Evolutionary conservation across 371 early-diverging fungal species (phyloP), one percentile per base, ranked within the genome.

Genomic region (Capillidium rhysosporum): DNA sequence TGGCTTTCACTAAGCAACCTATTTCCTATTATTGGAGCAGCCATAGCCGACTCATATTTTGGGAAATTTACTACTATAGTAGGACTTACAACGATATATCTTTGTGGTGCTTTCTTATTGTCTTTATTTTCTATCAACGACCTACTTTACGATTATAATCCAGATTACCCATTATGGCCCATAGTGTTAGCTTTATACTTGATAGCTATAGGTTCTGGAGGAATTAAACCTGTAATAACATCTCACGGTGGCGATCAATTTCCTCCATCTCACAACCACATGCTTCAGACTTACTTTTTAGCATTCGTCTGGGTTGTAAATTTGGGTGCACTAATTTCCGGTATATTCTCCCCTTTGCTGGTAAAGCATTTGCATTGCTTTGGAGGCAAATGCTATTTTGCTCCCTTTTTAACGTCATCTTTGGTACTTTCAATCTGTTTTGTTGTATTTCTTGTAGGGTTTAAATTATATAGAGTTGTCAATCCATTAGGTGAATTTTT

Each of bases 61-160:
- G 80, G 77, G 60, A 78, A 78, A 65, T 81, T 68, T 69, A 56
- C 56, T 62, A 82, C 82, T 47, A 82, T 82, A 44, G 64, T 78
- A 40, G 49, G 31, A 4, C 20, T 56, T 21, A 47, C 56, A 2
- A 14, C 40, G 7, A 25, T 56, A 18, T 56, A 56, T 40, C 39
- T 56, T 18, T 18, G 46, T 29, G 56, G 56, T 10, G 39, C 18
- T 7, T 14, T 38, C 10, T 28, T 48, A 18, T 23, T 48, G 9
- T 24, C 48, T 20, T 25, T 56, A 20, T 40, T 56, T 16, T 56
- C 56, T 14, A 48, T 56, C 26, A 26, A 40, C n/a, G 43, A 26
- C 1, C 18, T 56, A 14, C 40, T 46, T 39, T 30, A 38, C 16
- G 31, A 29, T 63, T 45, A 60, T 60, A 25, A 40, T 56, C 16